Evolutionary conservation across 2,329 filamentous ascomycete genomes (phyloP), one percentile per base, ranked within the genome.

Genomic region (Lomentospora prolificans): DNA sequence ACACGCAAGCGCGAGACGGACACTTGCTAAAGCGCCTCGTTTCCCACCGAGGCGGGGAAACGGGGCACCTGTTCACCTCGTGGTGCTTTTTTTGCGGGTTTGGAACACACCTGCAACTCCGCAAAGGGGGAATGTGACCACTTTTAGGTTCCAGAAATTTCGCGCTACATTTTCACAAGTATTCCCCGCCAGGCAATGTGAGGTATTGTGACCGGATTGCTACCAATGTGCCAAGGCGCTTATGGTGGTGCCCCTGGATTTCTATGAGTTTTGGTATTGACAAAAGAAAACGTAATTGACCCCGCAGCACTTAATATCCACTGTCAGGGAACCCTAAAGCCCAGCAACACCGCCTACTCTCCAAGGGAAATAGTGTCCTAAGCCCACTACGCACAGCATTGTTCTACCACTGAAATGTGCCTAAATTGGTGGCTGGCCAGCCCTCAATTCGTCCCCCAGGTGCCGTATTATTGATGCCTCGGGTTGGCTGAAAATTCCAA

Each of bases 231-330:
- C 44, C 22, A 22, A 48, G 44, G 44, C 1, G 17, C 12, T 19
- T 14, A 22, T 22, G 17, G 17, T 22, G 17, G 19, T 48, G 44
- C 44, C 44, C 44, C 44, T 48, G 44, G 30, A 22, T 41, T 41
- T 48, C 24, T 10, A 19, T 48, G 44, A 48, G 44, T 48, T 48
- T 48, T 48, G 44, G 44, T 48, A 48, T 48, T 48, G 44, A 48
- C 44, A 48, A 48, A 48, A 4, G 44, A 19, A 48, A 48, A 48
- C 44, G 44, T 48, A 48, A 48, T 48, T 22, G 24, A 48, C 44
- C 44, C 44, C 44, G 44, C 44, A 48, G 44, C 24, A 12, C 14
- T 48, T 25, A 25, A 17, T 12, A 48, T n/a, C 7, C 12, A 25
- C 17, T 48, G 10, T 48, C 12, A n/a, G n/a, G n/a, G n/a, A n/a